Conservation (phyloP, 345 rosid genomes). For the Citrus maxima region DNA sequence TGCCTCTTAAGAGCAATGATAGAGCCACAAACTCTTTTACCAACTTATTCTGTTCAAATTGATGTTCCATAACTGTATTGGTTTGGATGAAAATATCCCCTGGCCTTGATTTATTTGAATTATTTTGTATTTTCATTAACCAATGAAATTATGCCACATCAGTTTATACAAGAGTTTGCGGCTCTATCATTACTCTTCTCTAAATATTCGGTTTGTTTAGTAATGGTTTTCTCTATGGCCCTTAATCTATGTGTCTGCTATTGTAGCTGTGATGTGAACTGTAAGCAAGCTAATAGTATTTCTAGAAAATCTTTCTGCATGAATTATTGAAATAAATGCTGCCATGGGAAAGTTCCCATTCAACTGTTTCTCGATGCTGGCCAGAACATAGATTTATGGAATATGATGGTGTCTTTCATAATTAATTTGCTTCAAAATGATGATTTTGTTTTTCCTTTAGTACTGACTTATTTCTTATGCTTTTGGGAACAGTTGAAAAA, state of each 20-base stretch:
- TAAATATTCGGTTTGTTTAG: not conserved
- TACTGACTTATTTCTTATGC: conserved; percentile 9
- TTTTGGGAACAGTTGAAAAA: conserved; percentile 14
- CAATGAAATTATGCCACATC: too few species aligned
- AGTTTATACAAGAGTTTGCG: too few species aligned
- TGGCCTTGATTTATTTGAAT: too few species aligned
- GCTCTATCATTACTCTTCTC: too few species aligned
- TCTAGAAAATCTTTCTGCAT: not conserved
- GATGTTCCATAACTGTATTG: too few species aligned
- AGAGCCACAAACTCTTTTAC: too few species aligned
- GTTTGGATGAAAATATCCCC: too few species aligned
- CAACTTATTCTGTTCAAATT: too few species aligned
- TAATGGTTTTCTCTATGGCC: not conserved
- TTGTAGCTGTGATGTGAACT: not conserved
- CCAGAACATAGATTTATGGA: not conserved
- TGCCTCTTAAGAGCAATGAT: not conserved
- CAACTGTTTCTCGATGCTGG: not conserved
- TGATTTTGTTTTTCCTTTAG: not conserved
- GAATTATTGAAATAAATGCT: not conserved
- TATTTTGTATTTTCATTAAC: too few species aligned
- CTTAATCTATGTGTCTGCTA: not conserved
- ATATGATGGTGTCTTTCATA: not conserved
- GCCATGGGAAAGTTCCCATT: not conserved
- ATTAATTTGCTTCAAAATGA: not conserved
- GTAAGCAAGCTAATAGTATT: not conserved